A percentile compares a stretch with the other conserved stretches of the same genome.
These are phyloP conservation scores for Pythium phragmiticola DNA, from an alignment of 352 stramenopile species.

Conservation along the genomic window DNA sequence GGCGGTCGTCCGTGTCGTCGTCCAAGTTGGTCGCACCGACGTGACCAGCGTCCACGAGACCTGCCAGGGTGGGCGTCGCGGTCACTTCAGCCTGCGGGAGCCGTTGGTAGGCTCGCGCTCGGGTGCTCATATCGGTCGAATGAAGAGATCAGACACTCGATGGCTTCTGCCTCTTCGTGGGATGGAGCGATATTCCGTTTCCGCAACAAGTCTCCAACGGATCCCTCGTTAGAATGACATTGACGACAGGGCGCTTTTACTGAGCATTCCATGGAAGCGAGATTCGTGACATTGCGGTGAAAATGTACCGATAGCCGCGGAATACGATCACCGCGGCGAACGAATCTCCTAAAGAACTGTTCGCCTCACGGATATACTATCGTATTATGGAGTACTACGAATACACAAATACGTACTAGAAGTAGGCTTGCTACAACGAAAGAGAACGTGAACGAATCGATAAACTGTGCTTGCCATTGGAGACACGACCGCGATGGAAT, in stretches of 20 bases:
- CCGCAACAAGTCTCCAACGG: slow-evolving; percentile 1
- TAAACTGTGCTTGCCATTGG: slow-evolving; percentile 69
- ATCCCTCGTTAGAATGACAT: slow-evolving; percentile 19
- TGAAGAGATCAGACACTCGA: background rate
- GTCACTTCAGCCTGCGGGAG: slow-evolving; percentile 42
- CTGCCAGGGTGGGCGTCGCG: background rate
- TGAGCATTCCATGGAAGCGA: background rate
- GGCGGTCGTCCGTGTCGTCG: slow-evolving; percentile 31
- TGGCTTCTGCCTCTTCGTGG: background rate
- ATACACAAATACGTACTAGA: no score
- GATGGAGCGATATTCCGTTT: background rate
- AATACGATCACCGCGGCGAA: background rate
- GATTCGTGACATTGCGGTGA: slow-evolving; percentile 1
- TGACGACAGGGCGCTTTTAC: background rate
- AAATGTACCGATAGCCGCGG: background rate
- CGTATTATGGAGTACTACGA: background rate
- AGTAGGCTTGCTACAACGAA: background rate
- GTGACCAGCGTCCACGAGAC: slow-evolving; percentile 20
- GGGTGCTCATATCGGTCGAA: slow-evolving; percentile 32
- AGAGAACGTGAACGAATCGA: background rate
- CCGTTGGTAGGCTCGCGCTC: slow-evolving; percentile 50
- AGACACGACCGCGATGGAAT: slow-evolving; percentile 69
- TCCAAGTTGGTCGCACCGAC: slow-evolving; percentile 30
- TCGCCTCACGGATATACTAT: background rate
- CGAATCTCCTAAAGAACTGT: background rate